Evolutionary conservation across 805 yeast genomes (phyloP).

Genomic region (Pichia phayaonensis): DNA sequence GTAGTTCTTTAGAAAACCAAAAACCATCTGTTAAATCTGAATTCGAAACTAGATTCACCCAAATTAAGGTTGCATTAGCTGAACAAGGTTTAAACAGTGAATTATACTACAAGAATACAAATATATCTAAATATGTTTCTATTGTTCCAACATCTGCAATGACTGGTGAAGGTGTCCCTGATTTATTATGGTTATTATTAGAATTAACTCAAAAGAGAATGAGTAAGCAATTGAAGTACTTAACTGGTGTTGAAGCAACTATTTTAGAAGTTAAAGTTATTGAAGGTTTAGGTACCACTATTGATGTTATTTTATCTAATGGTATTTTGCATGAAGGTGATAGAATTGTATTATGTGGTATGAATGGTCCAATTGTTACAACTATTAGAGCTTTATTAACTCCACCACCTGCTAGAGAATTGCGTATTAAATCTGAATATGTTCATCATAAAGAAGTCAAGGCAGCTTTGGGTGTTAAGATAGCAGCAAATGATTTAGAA

Average conservation of each 20-base stretch:
- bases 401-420: conserved; percentile 94
- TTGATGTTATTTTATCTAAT: conserved; percentile 95
- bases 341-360: conserved; percentile 90
- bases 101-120: conserved; percentile 90
- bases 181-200: conserved; percentile 87
- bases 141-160: conserved; percentile 98
- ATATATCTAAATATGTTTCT: conserved; percentile 87
- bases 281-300: conserved; percentile 98
- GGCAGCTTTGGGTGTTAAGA: conserved; percentile 98
- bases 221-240: conserved; percentile 97
- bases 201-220: conserved; percentile 97
- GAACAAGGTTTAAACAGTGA: conserved; percentile 99
- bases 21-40: conserved; percentile 80
- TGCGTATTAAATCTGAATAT: conserved; percentile 94
- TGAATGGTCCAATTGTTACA: conserved; percentile 97
- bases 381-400: conserved; percentile 92
- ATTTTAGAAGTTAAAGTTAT: conserved; percentile 94
- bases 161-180: conserved; percentile 99
- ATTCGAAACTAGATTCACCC: conserved; percentile 78
- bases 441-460: conserved; percentile 95
- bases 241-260: conserved; percentile 91
- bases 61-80: conserved; percentile 83
- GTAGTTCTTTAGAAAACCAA: conserved; percentile 86
- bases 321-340: conserved; percentile 96
- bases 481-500: conserved; percentile 95